Evolutionary conservation across 2,329 filamentous ascomycete species (phyloP), one percentile per base, ranked within the genome.

Genomic region (Rutstroemia sp.): DNA sequence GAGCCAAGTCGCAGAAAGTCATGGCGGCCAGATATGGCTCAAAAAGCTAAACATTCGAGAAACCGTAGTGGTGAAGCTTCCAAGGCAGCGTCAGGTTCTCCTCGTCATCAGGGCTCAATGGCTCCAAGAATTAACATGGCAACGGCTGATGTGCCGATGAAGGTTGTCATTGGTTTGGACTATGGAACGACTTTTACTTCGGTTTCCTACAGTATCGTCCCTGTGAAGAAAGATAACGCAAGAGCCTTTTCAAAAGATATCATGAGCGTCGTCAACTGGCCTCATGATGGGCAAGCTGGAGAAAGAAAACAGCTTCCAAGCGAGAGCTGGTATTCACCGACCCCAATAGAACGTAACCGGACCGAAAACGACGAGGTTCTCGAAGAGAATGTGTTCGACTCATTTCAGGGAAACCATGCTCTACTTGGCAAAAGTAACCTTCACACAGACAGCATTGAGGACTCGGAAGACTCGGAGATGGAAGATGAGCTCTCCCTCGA

Each of bases 241-340:
- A 51, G 17, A 46, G 51, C 52, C 6, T 55, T 57, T 12, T 36
- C 57, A 8, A 48, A 21, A 9, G 54, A 63, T 10, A 47, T 65
- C 4, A 47, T 48, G 19, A 58, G 27, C 40, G 59, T 65, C 9
- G 23, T 39, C 3, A 60, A 63, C 34, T 65, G 61, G 63, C 63
- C 59, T 7, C 6, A 52, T 19, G 61, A 60, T 44, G 12, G 21
- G 5, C 55, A 45, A 3, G 8, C 21, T 9, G 56, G 57, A 3
- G 14, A 52, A 8, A 54, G 48, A 14, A 46, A 47, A n/a, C 62
- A 64, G 45, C 54, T 64, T 1, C 63, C 63, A 40, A 63, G 59
- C 0, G 58, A 65, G 23, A 60, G 48, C 34, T 64, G 62, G 63
- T 65, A 65, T 42, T 58, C 59, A 5, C 21, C 51, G 5, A 42